Conservation (phyloP, 352 stramenopile species). For the Globisporangium ultimum region DNA sequence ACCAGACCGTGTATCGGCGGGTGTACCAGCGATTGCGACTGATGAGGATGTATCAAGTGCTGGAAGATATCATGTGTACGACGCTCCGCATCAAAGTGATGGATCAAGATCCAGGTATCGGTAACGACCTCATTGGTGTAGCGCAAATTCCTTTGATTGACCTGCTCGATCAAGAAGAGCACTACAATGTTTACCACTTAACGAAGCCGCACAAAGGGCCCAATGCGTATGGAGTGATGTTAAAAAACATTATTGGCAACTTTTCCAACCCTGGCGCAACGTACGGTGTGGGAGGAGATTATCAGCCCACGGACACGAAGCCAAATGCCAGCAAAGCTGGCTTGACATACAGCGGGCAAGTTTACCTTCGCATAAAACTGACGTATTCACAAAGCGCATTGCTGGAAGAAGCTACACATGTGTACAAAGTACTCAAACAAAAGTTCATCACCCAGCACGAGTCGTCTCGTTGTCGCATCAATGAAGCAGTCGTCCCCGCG, state of each 20-base stretch:
- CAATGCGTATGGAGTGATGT: constrained; percentile 2
- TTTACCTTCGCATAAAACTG: constrained; percentile 45
- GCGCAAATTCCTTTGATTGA: constrained; percentile 64
- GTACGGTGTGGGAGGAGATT: background rate
- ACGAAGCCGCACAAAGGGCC: constrained; percentile 21
- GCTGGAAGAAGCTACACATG: constrained; percentile 55
- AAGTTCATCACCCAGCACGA: constrained; percentile 64
- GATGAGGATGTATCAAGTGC: constrained; percentile 49
- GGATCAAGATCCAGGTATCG: constrained; percentile 42
- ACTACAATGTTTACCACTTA: constrained; percentile 58
- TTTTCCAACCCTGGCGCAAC: background rate
- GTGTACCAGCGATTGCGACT: constrained; percentile 55
- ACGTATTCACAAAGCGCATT: constrained; percentile 57
- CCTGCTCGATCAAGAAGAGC: constrained; percentile 56
- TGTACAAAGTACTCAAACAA: constrained; percentile 62
- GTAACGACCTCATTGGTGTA: constrained; percentile 49
- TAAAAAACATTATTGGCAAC: constrained; percentile 8
- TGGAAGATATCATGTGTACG: constrained; percentile 62
- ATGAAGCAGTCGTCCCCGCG: constrained; percentile 53
- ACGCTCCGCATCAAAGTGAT: constrained; percentile 55
- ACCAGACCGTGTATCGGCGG: constrained; percentile 40
- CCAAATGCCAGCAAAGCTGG: background rate
- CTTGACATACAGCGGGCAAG: constrained; percentile 24
- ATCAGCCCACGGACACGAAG: constrained; percentile 1
- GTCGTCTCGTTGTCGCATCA: constrained; percentile 46